A percentile compares a stretch with the other conserved stretches of the same genome.
Evolutionary conservation across 495 filamentous ascomycete species (phyloP).

Genomic region (Xylaria scruposa): DNA sequence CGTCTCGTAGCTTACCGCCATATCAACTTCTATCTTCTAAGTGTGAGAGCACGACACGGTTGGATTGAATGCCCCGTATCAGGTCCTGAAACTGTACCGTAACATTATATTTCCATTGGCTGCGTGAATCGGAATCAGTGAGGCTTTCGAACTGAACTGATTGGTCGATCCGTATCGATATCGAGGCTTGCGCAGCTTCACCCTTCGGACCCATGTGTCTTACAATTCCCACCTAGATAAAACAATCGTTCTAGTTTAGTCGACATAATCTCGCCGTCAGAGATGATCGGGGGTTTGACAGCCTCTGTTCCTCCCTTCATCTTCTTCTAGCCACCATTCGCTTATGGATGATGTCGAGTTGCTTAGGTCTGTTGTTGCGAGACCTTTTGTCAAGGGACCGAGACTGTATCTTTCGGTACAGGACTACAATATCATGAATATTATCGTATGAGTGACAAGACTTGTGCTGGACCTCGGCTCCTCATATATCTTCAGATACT

Average conservation of each 20-base stretch:
- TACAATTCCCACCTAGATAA: not conserved
- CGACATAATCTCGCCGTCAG: not conserved
- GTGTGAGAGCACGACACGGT: not conserved
- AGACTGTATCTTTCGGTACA: too few species aligned
- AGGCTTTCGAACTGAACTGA: slow-evolving; percentile 1
- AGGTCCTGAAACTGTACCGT: not conserved
- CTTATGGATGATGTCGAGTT: not conserved
- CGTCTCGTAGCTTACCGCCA: not conserved
- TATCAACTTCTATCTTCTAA: not conserved
- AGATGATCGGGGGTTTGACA: not conserved
- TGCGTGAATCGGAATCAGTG: not conserved
- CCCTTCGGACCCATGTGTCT: not conserved
- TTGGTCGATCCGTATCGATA: slow-evolving; percentile 1
- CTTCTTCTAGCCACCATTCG: not conserved
- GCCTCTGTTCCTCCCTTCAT: not conserved
- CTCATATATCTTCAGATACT: too few species aligned
- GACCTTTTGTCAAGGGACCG: not conserved
- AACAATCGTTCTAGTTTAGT: not conserved
- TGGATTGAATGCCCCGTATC: not conserved
- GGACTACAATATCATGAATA: too few species aligned
- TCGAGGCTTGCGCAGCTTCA: not conserved
- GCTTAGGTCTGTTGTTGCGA: not conserved
- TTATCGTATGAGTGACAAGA: too few species aligned
- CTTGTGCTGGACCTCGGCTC: too few species aligned
- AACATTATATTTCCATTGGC: not conserved